phyloP scores from a whole-genome alignment of 2,329 filamentous ascomycete species.

The Hypoxylon sp. region DNA sequence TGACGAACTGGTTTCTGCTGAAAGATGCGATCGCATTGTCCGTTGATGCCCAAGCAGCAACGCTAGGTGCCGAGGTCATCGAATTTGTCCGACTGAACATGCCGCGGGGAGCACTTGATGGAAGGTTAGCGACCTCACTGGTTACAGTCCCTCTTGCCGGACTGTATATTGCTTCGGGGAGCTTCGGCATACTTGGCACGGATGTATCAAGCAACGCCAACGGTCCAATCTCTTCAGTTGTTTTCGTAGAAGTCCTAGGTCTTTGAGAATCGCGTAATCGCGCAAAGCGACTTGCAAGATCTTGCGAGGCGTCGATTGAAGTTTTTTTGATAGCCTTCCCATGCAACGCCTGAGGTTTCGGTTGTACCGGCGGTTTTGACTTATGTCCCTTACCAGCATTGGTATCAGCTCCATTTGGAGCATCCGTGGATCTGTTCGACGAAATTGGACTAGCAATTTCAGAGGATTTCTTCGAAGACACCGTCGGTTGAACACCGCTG shows the following conservation, averaged over 20 bases:
- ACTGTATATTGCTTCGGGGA: constrained; percentile 83
- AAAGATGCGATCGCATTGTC: constrained; percentile 51
- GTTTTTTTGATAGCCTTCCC: constrained; percentile 69
- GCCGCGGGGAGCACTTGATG: constrained; percentile 74
- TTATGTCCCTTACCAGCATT: constrained; percentile 45
- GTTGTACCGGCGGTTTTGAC: constrained; percentile 68
- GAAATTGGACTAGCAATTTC: constrained; percentile 29
- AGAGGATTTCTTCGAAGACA: constrained; percentile 32
- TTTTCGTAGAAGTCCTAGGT: constrained; percentile 63
- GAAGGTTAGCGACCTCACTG: constrained; percentile 74
- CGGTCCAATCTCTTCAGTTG: constrained; percentile 59
- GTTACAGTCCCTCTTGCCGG: constrained; percentile 80
- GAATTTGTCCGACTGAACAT: constrained; percentile 74
- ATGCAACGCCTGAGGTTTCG: constrained; percentile 77
- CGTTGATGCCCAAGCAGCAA: constrained; percentile 50
- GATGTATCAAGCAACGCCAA: constrained; percentile 66
- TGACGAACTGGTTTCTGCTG: constrained; percentile 55
- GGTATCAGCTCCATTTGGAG: no score
- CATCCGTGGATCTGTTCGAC: neutral
- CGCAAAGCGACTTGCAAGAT: constrained; percentile 71
- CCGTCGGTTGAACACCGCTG: constrained; percentile 69
- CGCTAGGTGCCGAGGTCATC: constrained; percentile 57
- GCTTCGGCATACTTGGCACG: constrained; percentile 74
- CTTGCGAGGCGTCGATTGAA: constrained; percentile 58
- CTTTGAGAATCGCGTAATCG: constrained; percentile 65